Evolutionary conservation across 768 basidiomycete species (phyloP), one percentile per base, ranked within the genome.

Genomic region (Trichaptum fuscoviolaceum): DNA sequence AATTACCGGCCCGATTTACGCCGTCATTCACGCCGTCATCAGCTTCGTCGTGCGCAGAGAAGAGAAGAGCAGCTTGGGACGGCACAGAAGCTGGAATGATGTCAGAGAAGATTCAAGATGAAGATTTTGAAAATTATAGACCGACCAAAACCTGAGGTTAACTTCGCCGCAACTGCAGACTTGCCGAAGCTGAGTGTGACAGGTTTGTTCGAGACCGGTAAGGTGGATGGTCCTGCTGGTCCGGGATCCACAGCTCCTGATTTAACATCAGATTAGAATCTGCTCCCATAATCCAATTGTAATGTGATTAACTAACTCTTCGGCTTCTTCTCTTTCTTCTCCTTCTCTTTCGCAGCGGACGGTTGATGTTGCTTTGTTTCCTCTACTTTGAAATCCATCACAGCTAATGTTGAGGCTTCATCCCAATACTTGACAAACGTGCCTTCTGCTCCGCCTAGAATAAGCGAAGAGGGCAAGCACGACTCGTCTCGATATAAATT

Each of bases 401-500:
- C 83, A 35, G 89, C 88, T 26, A 87, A 83, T 1, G 87, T 90
- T 0, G 92, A 90, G 35, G 80, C 85, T 72, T 96, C 93, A 70
- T 98, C 96, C 95, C 96, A 96, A 75, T 99, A 99, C 66, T 87
- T 82, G 25, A 93, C 89, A 86, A 88, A 93, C 7, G 83, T 79
- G 57, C 84, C 87, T 70, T 92, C 90, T 26, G 81, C 81, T 17
- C 91, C 90, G 27, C 93, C 93, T 7, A 93, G 80, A 67, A 81
- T 84, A 26, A 81, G 70, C 1, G 92, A 88, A 4, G 91, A 90
- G 26, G 81, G 72, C 57, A 95, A 78, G 69, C 89, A 91, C 15
- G 90, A 85, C 68, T 93, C 93, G 72, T 95, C 93, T 35, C 89
- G 85, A 62, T 86, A 80, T 70, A 90, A 83, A 69, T 88, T 83